Conservation (phyloP, 2,329 filamentous ascomycete species). For the Periconia digitata region DNA sequence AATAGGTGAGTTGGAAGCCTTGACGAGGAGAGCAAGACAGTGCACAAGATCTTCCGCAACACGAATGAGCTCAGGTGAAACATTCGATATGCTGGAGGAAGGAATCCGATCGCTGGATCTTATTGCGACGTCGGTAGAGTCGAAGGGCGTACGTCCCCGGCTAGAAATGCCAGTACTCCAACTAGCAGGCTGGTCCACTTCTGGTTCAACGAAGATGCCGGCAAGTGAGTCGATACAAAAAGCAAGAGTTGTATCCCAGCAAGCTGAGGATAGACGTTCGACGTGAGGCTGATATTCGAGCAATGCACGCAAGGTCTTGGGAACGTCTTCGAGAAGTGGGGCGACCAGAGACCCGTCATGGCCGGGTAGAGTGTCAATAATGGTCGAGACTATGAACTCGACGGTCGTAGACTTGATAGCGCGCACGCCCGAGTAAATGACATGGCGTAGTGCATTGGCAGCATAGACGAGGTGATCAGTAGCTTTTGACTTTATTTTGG, state of each 20-base stretch:
- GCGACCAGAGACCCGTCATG: conserved; percentile 65
- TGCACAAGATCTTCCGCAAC: conserved; percentile 52
- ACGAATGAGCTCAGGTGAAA: conserved; percentile 24
- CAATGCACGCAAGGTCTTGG: conserved; percentile 71
- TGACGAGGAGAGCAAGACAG: conserved; percentile 66
- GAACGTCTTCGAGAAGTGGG: conserved; percentile 74
- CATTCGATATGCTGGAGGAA: conserved; percentile 18
- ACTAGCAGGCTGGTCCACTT: conserved; percentile 26
- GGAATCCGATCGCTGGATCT: conserved; percentile 28
- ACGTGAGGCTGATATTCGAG: conserved; percentile 74
- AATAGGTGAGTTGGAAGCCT: conserved; percentile 69
- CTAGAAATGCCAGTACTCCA: conserved; percentile 33
- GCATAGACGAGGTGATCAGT: conserved; percentile 64
- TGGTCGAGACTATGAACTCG: conserved; percentile 77
- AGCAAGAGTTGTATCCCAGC: conserved; percentile 69
- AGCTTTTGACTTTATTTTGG: conserved; percentile 36
- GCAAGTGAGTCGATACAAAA: conserved; percentile 70
- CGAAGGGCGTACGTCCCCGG: conserved; percentile 34
- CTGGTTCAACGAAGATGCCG: conserved; percentile 25
- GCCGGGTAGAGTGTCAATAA: conserved; percentile 71
- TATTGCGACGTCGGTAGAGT: conserved; percentile 26
- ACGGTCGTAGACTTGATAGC: conserved; percentile 76
- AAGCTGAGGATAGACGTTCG: conserved; percentile 70
- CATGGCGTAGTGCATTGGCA: conserved; percentile 70
- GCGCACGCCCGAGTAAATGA: conserved; percentile 68